Conservation (phyloP, 768 basidiomycete species). For the Lentinula guzmanii region DNA sequence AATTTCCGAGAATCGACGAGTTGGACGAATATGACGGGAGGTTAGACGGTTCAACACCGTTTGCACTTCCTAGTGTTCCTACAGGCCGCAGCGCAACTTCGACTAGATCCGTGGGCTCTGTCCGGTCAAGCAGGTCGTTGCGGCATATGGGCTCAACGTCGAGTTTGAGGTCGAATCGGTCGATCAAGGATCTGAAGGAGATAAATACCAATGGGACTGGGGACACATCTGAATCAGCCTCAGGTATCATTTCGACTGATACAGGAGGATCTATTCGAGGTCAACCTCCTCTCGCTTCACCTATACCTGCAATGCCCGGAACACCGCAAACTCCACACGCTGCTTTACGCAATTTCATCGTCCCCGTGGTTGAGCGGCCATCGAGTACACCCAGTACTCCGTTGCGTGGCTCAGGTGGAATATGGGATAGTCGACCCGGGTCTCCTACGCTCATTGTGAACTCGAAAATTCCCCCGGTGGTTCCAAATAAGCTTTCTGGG, state of each 20-base stretch:
- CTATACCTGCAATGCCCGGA: slow-evolving; percentile 3
- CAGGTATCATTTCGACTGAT: background rate
- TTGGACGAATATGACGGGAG: slow-evolving; percentile 41
- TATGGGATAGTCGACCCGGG: slow-evolving; percentile 56
- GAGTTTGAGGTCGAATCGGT: background rate
- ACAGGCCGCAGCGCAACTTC: slow-evolving; percentile 28
- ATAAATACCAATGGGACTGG: background rate
- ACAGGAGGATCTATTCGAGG: background rate
- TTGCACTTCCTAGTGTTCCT: slow-evolving; percentile 43
- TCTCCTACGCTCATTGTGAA: slow-evolving; percentile 39
- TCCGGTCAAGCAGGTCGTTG: background rate
- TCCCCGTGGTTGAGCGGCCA: slow-evolving; percentile 44
- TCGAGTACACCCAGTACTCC: slow-evolving; percentile 68
- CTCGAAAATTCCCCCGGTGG: background rate
- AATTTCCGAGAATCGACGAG: slow-evolving; percentile 78
- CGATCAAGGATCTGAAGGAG: background rate
- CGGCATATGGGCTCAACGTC: background rate
- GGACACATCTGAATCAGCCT: background rate
- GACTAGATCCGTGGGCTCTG: slow-evolving; percentile 12
- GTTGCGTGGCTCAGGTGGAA: slow-evolving; percentile 28
- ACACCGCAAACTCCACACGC: slow-evolving; percentile 8
- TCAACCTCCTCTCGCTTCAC: background rate
- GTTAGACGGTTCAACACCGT: slow-evolving; percentile 19
- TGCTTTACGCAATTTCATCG: slow-evolving; percentile 24
- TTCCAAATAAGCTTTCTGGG: slow-evolving; percentile 36